Evolutionary conservation across 305 asterid genomes (phyloP).

Genomic region (Fraxinus nigra): DNA sequence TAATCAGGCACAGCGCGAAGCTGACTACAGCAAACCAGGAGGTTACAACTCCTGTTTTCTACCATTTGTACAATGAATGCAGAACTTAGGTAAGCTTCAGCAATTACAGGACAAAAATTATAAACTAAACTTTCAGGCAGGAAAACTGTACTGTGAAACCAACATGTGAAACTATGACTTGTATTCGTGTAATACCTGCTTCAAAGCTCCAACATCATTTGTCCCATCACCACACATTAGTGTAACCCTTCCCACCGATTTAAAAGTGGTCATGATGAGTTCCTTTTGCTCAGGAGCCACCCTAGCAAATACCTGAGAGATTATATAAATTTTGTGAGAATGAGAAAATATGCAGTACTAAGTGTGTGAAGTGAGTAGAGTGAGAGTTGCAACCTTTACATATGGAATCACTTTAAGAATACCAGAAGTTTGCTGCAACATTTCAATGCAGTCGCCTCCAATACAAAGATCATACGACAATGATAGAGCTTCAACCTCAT

Average conservation of each 20-base stretch:
- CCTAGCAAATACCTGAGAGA: slow-evolving; percentile 83
- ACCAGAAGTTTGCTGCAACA: slow-evolving; percentile 82
- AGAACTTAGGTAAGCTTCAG: neutral
- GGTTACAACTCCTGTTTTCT: neutral
- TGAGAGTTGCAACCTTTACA: slow-evolving; percentile 58
- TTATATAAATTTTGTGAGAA: slow-evolving; percentile 13
- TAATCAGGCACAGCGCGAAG: neutral
- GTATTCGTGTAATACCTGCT: slow-evolving; percentile 61
- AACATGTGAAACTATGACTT: neutral
- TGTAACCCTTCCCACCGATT: slow-evolving; percentile 87
- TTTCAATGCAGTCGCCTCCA: slow-evolving; percentile 93
- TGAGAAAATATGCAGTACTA: slow-evolving; percentile 6
- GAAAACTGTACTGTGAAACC: neutral
- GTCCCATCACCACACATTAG: slow-evolving; percentile 99
- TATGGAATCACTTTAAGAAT: slow-evolving; percentile 82
- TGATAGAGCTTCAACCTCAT: slow-evolving; percentile 81
- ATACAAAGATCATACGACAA: slow-evolving; percentile 84
- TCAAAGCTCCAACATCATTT: slow-evolving; percentile 96
- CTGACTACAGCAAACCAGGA: neutral
- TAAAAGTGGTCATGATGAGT: slow-evolving; percentile 91
- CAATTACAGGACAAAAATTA: neutral
- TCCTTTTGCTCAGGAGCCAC: slow-evolving; percentile 99
- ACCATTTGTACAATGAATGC: neutral
- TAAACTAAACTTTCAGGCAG: neutral
- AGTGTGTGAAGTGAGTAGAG: slow-evolving; percentile 6